Percentiles rank a stretch among this genome's conserved stretches.
phyloP scores from a whole-genome alignment of 768 basidiomycete genomes.

The Lactarius psammicola region DNA sequence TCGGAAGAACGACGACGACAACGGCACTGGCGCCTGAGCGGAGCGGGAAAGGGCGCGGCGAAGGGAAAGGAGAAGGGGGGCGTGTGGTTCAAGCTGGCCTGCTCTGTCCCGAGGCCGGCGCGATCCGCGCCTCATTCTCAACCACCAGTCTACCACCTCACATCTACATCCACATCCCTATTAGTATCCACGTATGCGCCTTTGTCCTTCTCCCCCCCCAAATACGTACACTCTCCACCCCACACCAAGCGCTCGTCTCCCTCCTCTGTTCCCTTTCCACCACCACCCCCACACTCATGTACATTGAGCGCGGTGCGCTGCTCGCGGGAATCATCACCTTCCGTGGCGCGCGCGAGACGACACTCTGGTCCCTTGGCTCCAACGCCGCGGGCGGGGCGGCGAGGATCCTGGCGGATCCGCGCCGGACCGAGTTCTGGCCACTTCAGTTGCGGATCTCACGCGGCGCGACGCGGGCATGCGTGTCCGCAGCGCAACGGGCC shows the following conservation, averaged over 20 bases:
- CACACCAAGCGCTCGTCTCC: too few relatives aligned
- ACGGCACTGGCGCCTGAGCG: too few relatives aligned
- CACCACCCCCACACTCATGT: neutral
- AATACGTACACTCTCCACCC: too few relatives aligned
- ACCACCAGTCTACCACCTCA: too few relatives aligned
- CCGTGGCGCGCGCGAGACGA: slow-evolving; percentile 65
- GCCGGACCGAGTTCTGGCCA: slow-evolving; percentile 76
- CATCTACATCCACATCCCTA: too few relatives aligned
- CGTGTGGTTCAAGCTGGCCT: slow-evolving; percentile 27
- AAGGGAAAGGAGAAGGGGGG: slow-evolving; percentile 26
- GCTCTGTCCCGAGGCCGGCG: slow-evolving; percentile 31
- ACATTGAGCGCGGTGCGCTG: slow-evolving; percentile 32
- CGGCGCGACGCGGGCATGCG: too few relatives aligned
- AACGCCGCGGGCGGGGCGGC: slow-evolving; percentile 22
- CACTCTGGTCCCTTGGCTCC: slow-evolving; percentile 61
- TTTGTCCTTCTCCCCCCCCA: too few relatives aligned
- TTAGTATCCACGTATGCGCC: too few relatives aligned
- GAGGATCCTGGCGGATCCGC: slow-evolving; percentile 73
- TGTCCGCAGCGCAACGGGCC: too few relatives aligned
- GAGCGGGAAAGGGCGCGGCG: too few relatives aligned
- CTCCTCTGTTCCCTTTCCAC: too few relatives aligned
- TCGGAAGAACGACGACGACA: slow-evolving; percentile 35
- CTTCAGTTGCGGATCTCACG: too few relatives aligned
- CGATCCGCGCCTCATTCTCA: slow-evolving; percentile 40
- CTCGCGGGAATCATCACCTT: slow-evolving; percentile 68